phyloP scores from a whole-genome alignment of 257 asterid genomes.

The Solanum dulcamara region DNA sequence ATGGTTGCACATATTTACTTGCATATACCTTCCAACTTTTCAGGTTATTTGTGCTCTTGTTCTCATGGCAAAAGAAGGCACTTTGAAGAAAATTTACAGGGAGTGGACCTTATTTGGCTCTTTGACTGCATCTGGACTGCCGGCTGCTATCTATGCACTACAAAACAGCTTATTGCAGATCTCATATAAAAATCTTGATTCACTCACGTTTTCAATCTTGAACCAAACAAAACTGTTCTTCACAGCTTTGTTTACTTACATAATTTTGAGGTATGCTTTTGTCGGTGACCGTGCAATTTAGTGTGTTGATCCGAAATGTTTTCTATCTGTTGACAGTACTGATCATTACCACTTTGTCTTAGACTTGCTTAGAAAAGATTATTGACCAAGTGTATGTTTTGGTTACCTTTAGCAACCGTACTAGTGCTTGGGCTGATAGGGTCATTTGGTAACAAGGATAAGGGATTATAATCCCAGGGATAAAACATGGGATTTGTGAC shows the following conservation, averaged over 20 bases:
- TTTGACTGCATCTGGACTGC: constrained; percentile 91
- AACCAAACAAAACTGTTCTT: constrained; percentile 94
- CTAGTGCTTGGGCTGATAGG: background rate
- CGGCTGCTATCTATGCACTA: constrained; percentile 92
- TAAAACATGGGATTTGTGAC: background rate
- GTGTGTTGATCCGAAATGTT: background rate
- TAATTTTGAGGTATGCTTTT: constrained; percentile 65
- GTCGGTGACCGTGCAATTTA: background rate
- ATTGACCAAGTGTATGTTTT: background rate
- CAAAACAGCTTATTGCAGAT: constrained; percentile 96
- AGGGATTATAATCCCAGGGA: background rate
- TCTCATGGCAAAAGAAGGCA: constrained; percentile 77
- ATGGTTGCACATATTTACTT: background rate
- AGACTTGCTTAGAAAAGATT: background rate
- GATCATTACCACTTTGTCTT: background rate
- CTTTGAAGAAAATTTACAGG: constrained; percentile 44
- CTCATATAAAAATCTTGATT: constrained; percentile 83
- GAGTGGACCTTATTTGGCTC: constrained; percentile 84
- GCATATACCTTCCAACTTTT: background rate
- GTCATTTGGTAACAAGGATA: background rate
- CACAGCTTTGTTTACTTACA: constrained; percentile 79
- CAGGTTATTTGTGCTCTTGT: constrained; percentile 79
- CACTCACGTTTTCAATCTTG: constrained; percentile 91
- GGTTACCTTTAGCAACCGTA: background rate
- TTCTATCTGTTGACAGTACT: background rate